A percentile compares a stretch with the other conserved stretches of the same genome.
Conservation (phyloP, 768 basidiomycete genomes). For the Russula brevipes region DNA sequence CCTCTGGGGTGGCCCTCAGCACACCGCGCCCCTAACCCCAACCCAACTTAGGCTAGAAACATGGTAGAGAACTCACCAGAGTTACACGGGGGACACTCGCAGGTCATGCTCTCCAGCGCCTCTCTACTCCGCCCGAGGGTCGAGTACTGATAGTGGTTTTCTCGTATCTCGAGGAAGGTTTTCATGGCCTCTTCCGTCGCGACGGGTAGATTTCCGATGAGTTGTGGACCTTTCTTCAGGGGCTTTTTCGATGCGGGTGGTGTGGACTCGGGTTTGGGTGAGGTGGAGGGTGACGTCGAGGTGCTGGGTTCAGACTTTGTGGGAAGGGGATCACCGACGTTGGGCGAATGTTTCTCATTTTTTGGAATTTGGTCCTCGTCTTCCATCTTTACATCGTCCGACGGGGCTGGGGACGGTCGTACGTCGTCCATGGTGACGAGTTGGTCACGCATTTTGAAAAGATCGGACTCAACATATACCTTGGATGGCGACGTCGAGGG, state of each 20-base stretch:
- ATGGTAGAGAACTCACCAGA: conserved; percentile 44
- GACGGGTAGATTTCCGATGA: conserved; percentile 75
- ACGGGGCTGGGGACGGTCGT: conserved; percentile 30
- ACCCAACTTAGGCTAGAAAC: conserved; percentile 9
- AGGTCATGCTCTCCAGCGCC: conserved; percentile 87
- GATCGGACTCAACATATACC: conserved; percentile 3
- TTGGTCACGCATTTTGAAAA: conserved; percentile 23
- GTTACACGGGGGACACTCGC: conserved; percentile 88
- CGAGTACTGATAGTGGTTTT: conserved; percentile 84
- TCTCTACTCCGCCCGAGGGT: conserved; percentile 84
- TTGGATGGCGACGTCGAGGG: conserved; percentile 14
- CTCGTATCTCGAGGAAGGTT: conserved; percentile 66
- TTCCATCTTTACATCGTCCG: conserved; percentile 30
- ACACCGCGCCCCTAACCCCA: conserved; percentile 20
- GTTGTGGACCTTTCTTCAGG: conserved; percentile 45
- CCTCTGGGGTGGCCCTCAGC: conserved; percentile 49
- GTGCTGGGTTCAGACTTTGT: conserved; percentile 33
- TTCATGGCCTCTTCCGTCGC: conserved; percentile 68
- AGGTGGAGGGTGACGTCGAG: conserved; percentile 33
- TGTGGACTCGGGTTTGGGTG: conserved; percentile 32
- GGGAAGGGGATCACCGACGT: conserved; percentile 30
- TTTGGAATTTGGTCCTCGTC: conserved; percentile 13
- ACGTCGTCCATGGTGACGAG: conserved; percentile 15
- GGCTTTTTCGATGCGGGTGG: conserved; percentile 21
- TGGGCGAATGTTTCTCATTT: conserved; percentile 28